Evolutionary conservation across 2,329 filamentous ascomycete species (phyloP).

Genomic region (Colletotrichum sp.): DNA sequence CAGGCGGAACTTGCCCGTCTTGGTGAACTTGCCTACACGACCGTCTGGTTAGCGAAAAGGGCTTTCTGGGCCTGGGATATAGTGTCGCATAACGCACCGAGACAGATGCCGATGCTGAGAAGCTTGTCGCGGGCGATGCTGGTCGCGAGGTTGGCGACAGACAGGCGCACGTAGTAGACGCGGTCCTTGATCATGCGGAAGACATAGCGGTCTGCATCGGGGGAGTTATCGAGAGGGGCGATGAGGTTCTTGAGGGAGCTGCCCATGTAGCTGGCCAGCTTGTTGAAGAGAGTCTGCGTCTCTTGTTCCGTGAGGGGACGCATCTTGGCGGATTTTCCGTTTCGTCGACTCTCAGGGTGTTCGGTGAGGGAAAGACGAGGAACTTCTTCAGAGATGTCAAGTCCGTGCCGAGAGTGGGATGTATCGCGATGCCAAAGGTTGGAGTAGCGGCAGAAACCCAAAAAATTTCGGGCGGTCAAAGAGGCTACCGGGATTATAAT

Average conservation of each 20-base stretch:
- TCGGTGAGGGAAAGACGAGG: neutral
- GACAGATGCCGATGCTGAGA: slow-evolving; percentile 85
- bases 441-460: slow-evolving; percentile 27
- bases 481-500: neutral
- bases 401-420: neutral
- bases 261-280: slow-evolving; percentile 93
- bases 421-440: slow-evolving; percentile 12
- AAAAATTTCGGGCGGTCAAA: slow-evolving; percentile 32
- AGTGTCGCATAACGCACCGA: slow-evolving; percentile 53
- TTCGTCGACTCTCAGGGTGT: neutral
- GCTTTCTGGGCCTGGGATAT: neutral
- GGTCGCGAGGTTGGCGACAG: slow-evolving; percentile 89
- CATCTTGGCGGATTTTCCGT: slow-evolving; percentile 56
- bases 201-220: slow-evolving; percentile 78
- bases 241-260: slow-evolving; percentile 86
- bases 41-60: neutral
- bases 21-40: slow-evolving; percentile 83
- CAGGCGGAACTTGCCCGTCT: slow-evolving; percentile 92
- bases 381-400: neutral
- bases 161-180: slow-evolving; percentile 91
- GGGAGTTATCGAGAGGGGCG: slow-evolving; percentile 70
- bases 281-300: slow-evolving; percentile 84
- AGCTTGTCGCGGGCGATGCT: slow-evolving; percentile 83
- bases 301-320: slow-evolving; percentile 81
- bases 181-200: slow-evolving; percentile 74